A percentile compares a stretch with the other conserved stretches of the same genome.
These are phyloP conservation scores for Larix sibirica DNA, from an alignment of 83 land plant species.

Conservation along the genomic window DNA sequence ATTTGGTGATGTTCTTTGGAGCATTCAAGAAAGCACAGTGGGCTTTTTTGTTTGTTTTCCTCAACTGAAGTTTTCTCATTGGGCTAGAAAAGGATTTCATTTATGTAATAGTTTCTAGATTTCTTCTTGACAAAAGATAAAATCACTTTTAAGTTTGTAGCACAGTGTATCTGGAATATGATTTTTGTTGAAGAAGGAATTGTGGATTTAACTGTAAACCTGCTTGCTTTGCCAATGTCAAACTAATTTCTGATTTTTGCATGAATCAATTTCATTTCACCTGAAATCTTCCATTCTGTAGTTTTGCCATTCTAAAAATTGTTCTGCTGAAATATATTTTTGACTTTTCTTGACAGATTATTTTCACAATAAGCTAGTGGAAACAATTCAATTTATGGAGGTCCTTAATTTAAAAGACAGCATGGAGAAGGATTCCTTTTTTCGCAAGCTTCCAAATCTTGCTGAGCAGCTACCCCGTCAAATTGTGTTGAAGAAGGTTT, in stretches of 20 bases:
- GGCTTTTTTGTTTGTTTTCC: too few relatives aligned
- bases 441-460: slow-evolving; percentile 92
- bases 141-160: too few relatives aligned
- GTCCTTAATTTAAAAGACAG: slow-evolving; percentile 94
- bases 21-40: neutral
- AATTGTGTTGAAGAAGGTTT: slow-evolving; percentile 94
- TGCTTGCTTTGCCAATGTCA: too few relatives aligned
- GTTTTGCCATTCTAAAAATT: neutral
- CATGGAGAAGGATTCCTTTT: slow-evolving; percentile 96
- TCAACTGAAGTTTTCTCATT: too few relatives aligned
- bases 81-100: too few relatives aligned
- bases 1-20: neutral
- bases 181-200: too few relatives aligned
- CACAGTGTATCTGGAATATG: too few relatives aligned
- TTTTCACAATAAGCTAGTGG: slow-evolving; percentile 98
- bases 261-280: neutral
- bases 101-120: too few relatives aligned
- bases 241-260: neutral
- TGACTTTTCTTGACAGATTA: slow-evolving; percentile 55
- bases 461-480: slow-evolving; percentile 98
- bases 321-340: too few relatives aligned
- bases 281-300: neutral
- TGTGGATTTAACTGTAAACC: too few relatives aligned
- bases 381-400: slow-evolving; percentile 98
- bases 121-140: too few relatives aligned